Percentiles rank a stretch among this genome's conserved stretches.
phyloP scores from a whole-genome alignment of 2,329 filamentous ascomycete genomes.

The Xylaria digitata region DNA sequence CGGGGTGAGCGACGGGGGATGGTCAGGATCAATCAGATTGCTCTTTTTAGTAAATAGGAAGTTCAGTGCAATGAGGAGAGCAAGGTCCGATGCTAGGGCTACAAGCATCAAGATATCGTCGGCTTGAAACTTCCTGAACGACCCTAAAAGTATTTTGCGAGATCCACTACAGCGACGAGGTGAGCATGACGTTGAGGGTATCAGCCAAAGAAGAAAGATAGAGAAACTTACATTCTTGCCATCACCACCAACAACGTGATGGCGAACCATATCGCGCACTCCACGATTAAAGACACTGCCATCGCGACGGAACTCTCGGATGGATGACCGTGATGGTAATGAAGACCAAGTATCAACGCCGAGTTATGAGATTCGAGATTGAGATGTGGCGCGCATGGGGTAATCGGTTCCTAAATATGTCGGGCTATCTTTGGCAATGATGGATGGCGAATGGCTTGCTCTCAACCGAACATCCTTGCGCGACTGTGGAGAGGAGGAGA shows the following conservation, averaged over 20 bases:
- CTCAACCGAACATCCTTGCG: not conserved
- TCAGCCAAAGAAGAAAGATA: conserved; percentile 7
- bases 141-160: conserved; percentile 56
- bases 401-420: not conserved
- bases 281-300: conserved; percentile 49
- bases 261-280: conserved; percentile 51
- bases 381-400: not conserved
- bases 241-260: conserved; percentile 55
- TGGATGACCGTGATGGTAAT: not conserved
- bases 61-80: conserved; percentile 66
- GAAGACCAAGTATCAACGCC: not conserved
- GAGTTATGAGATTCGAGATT: not conserved
- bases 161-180: conserved; percentile 47
- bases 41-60: conserved; percentile 66
- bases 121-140: conserved; percentile 61
- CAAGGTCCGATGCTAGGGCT: conserved; percentile 63
- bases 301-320: conserved; percentile 51
- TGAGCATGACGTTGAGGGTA: conserved; percentile 7
- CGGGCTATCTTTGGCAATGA: not conserved
- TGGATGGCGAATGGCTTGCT: conserved; percentile 5
- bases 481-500: not conserved
- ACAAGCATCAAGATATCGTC: conserved; percentile 69
- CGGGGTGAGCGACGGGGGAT: conserved; percentile 59
- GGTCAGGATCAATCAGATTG: conserved; percentile 66
- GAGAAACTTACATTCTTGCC: conserved; percentile 54